These are phyloP conservation scores for Coelastrella sp. DNA, from an alignment of 139 green algal genomes.

Conservation along the genomic window DNA sequence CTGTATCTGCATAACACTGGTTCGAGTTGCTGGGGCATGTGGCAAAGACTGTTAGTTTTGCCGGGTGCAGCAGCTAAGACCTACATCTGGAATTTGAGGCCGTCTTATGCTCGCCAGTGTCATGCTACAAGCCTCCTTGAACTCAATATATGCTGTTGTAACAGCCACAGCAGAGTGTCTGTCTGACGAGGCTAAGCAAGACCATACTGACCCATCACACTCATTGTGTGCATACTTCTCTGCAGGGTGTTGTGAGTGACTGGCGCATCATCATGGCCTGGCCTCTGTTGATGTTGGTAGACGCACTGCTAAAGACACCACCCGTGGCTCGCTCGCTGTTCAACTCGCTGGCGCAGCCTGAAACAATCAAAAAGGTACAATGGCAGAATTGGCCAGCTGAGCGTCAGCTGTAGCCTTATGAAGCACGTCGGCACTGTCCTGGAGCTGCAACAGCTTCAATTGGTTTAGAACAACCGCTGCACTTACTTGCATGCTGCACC, in stretches of 20 bases:
- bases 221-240: neutral
- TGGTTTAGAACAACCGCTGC: neutral
- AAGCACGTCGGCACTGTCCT: too few relatives aligned
- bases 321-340: conserved; percentile 65
- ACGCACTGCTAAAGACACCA: conserved; percentile 86
- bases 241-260: conserved; percentile 77
- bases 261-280: conserved; percentile 86
- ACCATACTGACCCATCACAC: too few relatives aligned
- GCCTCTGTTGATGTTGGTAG: conserved; percentile 90
- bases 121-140: too few relatives aligned
- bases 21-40: neutral
- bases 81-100: too few relatives aligned
- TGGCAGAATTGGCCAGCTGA: neutral
- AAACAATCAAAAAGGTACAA: conserved; percentile 46
- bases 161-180: neutral
- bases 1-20: neutral
- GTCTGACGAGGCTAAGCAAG: neutral
- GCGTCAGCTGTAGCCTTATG: too few relatives aligned
- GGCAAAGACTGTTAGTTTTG: too few relatives aligned
- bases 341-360: conserved; percentile 40
- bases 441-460: too few relatives aligned
- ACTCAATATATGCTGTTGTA: neutral
- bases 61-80: too few relatives aligned
- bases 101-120: too few relatives aligned
- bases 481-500: too few relatives aligned